Evolutionary conservation across 2,329 filamentous ascomycete genomes (phyloP).

Genomic region (Curvularia eragrostidis): DNA sequence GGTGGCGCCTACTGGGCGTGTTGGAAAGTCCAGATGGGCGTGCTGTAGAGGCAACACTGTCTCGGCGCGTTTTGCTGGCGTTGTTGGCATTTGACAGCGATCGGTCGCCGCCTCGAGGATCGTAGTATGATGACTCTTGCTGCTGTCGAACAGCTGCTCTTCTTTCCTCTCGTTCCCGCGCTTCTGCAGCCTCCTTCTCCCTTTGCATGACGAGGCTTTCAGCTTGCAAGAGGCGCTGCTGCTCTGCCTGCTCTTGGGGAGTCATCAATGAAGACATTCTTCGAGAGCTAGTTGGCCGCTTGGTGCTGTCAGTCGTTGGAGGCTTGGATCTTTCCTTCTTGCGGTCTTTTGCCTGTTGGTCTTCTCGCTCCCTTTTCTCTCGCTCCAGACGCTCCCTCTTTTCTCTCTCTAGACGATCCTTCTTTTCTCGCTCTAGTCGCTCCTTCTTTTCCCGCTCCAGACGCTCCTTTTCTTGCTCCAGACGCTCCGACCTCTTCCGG

Average conservation of each 20-base stretch:
- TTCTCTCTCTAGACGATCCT: conserved; percentile 12
- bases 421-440: conserved; percentile 10
- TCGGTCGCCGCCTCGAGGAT: conserved; percentile 28
- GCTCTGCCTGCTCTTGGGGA: conserved; percentile 24
- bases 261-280: conserved; percentile 32
- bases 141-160: conserved; percentile 25
- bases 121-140: conserved; percentile 36
- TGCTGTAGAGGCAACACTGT: conserved; percentile 27
- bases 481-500: conserved; percentile 28
- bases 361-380: conserved; percentile 18
- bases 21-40: conserved; percentile 23
- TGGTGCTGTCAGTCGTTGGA: conserved; percentile 24
- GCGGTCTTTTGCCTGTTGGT: conserved; percentile 19
- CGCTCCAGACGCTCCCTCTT: conserved; percentile 10
- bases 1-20: conserved; percentile 28
- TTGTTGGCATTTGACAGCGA: conserved; percentile 27
- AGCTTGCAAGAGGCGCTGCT: conserved; percentile 28
- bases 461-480: conserved; percentile 21
- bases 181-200: conserved; percentile 33
- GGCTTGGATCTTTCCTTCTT: conserved; percentile 30
- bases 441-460: conserved; percentile 8
- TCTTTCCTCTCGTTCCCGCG: conserved; percentile 36
- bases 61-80: conserved; percentile 22
- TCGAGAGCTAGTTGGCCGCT: conserved; percentile 25
- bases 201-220: conserved; percentile 31